Conservation (phyloP, 352 stramenopile genomes). For the Phytopythium litorale region DNA sequence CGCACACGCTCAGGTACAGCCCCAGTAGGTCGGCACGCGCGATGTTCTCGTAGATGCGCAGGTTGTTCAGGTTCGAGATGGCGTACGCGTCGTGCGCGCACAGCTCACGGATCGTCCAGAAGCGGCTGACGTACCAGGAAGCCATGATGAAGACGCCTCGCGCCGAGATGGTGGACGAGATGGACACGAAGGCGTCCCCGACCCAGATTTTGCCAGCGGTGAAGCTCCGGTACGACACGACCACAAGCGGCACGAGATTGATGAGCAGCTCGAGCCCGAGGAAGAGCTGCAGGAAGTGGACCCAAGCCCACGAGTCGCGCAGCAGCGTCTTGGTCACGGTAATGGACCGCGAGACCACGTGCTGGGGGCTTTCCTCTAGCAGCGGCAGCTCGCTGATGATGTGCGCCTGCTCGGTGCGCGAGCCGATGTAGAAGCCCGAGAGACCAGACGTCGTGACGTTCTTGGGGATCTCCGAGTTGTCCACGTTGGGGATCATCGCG, state of each 20-base stretch:
- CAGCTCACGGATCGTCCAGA: conserved; percentile 50
- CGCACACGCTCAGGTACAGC: conserved; percentile 23
- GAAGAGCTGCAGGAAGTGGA: conserved; percentile 35
- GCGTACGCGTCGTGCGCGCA: conserved; percentile 57
- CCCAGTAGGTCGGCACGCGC: conserved; percentile 28
- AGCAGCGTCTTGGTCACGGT: conserved; percentile 16
- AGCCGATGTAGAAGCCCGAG: conserved; percentile 26
- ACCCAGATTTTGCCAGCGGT: conserved; percentile 34
- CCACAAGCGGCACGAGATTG: conserved; percentile 21
- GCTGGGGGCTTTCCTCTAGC: conserved; percentile 11
- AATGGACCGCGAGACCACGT: conserved; percentile 16
- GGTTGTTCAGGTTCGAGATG: conserved; percentile 43
- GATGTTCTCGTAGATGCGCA: conserved; percentile 29
- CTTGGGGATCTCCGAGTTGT: conserved; percentile 18
- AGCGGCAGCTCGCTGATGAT: conserved; percentile 18
- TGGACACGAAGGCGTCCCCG: conserved; percentile 32
- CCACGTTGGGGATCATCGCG: conserved; percentile 13
- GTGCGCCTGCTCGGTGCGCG: conserved; percentile 20
- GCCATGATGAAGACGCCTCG: conserved; percentile 18
- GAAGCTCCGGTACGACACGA: conserved; percentile 28
- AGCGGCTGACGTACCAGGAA: conserved; percentile 26
- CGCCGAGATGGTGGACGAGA: conserved; percentile 19
- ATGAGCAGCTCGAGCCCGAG: conserved; percentile 28
- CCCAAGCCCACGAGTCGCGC: conserved; percentile 33
- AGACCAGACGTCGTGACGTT: conserved; percentile 21